Evolutionary conservation across 352 stramenopile genomes (phyloP).

Genomic region (Globisporangium nodosum): DNA sequence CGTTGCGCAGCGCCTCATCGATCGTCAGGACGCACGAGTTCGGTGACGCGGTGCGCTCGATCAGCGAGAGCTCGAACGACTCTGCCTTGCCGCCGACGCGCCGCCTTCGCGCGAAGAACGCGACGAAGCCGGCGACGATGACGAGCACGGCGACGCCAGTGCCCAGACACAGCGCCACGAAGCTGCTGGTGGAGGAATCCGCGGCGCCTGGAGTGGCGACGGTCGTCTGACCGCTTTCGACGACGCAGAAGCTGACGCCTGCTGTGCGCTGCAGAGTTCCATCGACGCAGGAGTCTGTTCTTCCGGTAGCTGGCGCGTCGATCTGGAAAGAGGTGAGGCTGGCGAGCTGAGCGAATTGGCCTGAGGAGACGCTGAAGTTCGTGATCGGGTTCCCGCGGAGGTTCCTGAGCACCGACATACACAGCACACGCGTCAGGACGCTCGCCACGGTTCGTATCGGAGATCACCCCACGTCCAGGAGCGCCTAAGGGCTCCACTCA

Average conservation of each 20-base stretch:
- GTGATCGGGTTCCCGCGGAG: constrained; percentile 33
- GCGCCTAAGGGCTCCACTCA: constrained; percentile 15
- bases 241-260: constrained; percentile 35
- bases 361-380: constrained; percentile 35
- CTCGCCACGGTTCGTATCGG: not conserved
- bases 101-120: constrained; percentile 17
- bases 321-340: constrained; percentile 39
- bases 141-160: constrained; percentile 37
- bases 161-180: constrained; percentile 27
- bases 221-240: constrained; percentile 8
- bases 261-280: constrained; percentile 20
- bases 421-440: not conserved
- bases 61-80: constrained; percentile 23
- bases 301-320: constrained; percentile 7
- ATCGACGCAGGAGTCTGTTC: not conserved
- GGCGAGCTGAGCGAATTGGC: constrained; percentile 29
- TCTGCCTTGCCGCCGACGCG: constrained; percentile 29
- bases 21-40: constrained; percentile 40
- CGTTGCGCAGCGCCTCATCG: constrained; percentile 47
- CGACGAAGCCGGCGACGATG: constrained; percentile 21
- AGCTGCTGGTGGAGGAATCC: constrained; percentile 31
- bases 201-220: constrained; percentile 9
- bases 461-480: not conserved
- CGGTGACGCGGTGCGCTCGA: constrained; percentile 50
- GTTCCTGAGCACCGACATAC: constrained; percentile 1